Evolutionary conservation across 495 filamentous ascomycete genomes (phyloP), one percentile per base, ranked within the genome.

Genomic region (Penicillium malachiteum): DNA sequence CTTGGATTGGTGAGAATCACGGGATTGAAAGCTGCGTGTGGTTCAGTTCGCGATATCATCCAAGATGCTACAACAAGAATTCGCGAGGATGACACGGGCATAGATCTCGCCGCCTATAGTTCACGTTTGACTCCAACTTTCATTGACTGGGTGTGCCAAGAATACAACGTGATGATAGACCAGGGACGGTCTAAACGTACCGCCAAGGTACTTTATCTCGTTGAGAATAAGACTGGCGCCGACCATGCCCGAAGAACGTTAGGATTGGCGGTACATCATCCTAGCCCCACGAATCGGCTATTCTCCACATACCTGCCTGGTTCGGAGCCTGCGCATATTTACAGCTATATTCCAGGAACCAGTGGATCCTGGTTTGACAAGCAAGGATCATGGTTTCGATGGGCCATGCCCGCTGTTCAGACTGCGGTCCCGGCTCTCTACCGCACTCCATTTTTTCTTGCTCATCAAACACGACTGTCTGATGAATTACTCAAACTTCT

Each of bases 301-400:
- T 78, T 78, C 38, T 70, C 69, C 18, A 70, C 74, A 9, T 76
- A 77, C 46, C 39, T 75, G 17, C 59, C 72, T 32, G 50, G 70
- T 0, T 65, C 67, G 0, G 59, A 73, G 18, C 42, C 47, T 4
- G 60, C 65, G 3, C 60, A 52, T 26, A 30, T 62, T 7, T 65
- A 70, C 21, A 48, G 47, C 37, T 55, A 70, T 34, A 56, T 55
- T 26, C 52, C 62, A 9, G 67, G 60, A 14, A 16, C 41, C 33
- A 62, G 54, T 54, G 52, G 50, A 7, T 57, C 68, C 7, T 77
- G 70, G 68, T 60, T 67, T 48, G 66, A 76, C 43, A 57, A 59
- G n/a, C 55, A 65, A 45, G 71, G 69, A 38, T 32, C 55, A 33
- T 78, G 75, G 75, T 71, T 74, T 53, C 65, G 75, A 42, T 78